Conservation (phyloP, 2,329 filamentous ascomycete genomes). For the Penicillium sclerotigenum region DNA sequence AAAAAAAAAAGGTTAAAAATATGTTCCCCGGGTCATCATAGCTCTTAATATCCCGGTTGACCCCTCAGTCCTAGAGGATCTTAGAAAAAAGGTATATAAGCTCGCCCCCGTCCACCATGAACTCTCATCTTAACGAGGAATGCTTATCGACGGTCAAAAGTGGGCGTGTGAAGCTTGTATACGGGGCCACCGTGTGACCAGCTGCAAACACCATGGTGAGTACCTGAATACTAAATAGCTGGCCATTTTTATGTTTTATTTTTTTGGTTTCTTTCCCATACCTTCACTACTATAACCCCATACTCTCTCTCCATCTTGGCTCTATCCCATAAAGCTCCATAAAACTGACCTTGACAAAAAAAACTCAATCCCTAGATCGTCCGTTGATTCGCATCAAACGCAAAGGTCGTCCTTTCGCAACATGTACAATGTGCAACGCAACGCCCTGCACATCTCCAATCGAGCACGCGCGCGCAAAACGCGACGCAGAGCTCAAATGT, state of each 20-base stretch:
- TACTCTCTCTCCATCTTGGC: neutral
- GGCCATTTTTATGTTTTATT: too few relatives aligned
- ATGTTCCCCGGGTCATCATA: conserved; percentile 10
- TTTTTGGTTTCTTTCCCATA: neutral
- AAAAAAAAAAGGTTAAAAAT: neutral
- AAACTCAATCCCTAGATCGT: conserved; percentile 65
- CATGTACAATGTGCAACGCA: conserved; percentile 84
- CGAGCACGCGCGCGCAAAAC: conserved; percentile 68
- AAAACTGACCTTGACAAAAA: neutral
- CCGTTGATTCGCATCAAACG: conserved; percentile 92
- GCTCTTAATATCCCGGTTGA: neutral
- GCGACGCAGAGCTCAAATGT: conserved; percentile 33
- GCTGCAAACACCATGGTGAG: conserved; percentile 89
- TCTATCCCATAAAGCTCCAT: neutral
- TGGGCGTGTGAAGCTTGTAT: conserved; percentile 96
- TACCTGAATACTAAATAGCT: conserved; percentile 22
- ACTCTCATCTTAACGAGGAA: conserved; percentile 38
- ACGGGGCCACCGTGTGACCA: conserved; percentile 93
- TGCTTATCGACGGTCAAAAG: conserved; percentile 92
- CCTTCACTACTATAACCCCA: neutral
- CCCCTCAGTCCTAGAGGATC: conserved; percentile 15
- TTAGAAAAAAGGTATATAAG: conserved; percentile 19
- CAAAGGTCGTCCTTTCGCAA: conserved; percentile 91
- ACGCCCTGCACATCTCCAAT: conserved; percentile 87
- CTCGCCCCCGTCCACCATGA: conserved; percentile 1